A percentile compares a stretch with the other conserved stretches of the same genome.
Conservation (phyloP, 2,329 filamentous ascomycete species). For the Beauveria sp. region DNA sequence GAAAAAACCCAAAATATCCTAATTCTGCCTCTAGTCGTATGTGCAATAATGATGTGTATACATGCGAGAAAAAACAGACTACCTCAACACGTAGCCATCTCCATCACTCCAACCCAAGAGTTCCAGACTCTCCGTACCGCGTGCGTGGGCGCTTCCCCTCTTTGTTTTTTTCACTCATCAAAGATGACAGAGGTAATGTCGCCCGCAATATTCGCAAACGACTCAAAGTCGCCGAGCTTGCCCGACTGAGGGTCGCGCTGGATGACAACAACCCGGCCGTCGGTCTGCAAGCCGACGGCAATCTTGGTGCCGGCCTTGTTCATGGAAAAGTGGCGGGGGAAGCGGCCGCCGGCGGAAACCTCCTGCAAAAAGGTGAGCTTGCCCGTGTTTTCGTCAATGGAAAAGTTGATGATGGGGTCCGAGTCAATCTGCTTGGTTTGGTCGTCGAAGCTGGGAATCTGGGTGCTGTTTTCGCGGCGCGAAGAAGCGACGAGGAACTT, state of each 20-base stretch:
- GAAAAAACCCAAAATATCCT: too few species aligned
- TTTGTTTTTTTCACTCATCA: constrained; percentile 27
- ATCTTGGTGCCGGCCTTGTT: constrained; percentile 57
- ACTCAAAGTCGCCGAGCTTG: constrained; percentile 40
- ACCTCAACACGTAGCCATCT: too few species aligned
- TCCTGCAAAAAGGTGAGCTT: constrained; percentile 48
- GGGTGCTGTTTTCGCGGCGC: constrained; percentile 52
- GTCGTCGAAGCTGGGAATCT: constrained; percentile 36
- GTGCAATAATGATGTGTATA: neutral
- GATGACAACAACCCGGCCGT: constrained; percentile 53
- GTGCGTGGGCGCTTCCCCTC: too few species aligned
- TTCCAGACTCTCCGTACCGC: too few species aligned
- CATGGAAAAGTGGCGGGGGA: constrained; percentile 55
- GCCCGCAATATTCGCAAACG: constrained; percentile 34
- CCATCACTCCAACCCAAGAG: neutral
- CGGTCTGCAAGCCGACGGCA: constrained; percentile 58
- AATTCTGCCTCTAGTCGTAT: neutral
- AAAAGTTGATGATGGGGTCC: constrained; percentile 58
- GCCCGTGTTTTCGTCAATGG: constrained; percentile 46
- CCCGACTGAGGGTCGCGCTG: constrained; percentile 53
- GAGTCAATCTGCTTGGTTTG: constrained; percentile 39
- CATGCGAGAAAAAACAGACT: neutral
- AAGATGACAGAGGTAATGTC: constrained; percentile 41
- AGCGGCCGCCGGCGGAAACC: constrained; percentile 51
- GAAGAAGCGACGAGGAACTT: constrained; percentile 61